phyloP scores from a whole-genome alignment of 2,329 filamentous ascomycete genomes.

The Plenodomus lindquistii region DNA sequence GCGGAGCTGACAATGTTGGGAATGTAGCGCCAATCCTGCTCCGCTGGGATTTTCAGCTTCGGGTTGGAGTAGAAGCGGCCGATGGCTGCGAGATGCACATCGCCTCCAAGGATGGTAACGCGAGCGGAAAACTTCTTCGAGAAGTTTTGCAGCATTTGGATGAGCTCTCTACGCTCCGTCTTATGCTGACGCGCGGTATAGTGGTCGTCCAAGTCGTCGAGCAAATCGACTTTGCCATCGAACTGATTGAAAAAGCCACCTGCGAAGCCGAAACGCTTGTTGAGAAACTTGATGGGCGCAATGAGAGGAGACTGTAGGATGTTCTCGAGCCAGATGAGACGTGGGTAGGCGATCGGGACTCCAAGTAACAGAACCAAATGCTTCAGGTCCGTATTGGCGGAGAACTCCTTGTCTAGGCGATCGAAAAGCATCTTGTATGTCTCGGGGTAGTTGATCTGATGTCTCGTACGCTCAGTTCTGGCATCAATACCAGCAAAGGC shows the following conservation, averaged over 20 bases:
- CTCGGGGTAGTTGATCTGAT: constrained; percentile 85
- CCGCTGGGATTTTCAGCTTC: constrained; percentile 58
- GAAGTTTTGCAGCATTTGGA: constrained; percentile 66
- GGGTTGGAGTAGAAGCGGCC: constrained; percentile 68
- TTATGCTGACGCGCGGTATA: constrained; percentile 94
- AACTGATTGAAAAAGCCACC: constrained; percentile 92
- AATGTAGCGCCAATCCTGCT: constrained; percentile 66
- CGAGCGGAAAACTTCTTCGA: constrained; percentile 60
- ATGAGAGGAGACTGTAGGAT: constrained; percentile 85
- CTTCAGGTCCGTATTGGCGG: constrained; percentile 60
- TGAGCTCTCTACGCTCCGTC: constrained; percentile 74
- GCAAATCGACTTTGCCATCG: constrained; percentile 72
- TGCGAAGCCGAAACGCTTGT: constrained; percentile 85
- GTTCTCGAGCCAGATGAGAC: constrained; percentile 95
- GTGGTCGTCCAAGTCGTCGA: constrained; percentile 69
- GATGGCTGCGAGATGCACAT: constrained; percentile 66
- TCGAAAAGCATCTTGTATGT: constrained; percentile 65
- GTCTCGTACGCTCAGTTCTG: constrained; percentile 77
- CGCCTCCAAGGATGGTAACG: constrained; percentile 65
- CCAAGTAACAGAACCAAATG: constrained; percentile 67
- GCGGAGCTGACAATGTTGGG: constrained; percentile 66
- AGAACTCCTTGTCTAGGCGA: constrained; percentile 57
- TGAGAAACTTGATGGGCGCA: constrained; percentile 84
- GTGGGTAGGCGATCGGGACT: constrained; percentile 71
- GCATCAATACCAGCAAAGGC: constrained; percentile 65